Percentiles rank a stretch among this genome's conserved stretches.
Conservation (phyloP, 2,329 filamentous ascomycete genomes). For the Aureobasidium leucospermi region DNA sequence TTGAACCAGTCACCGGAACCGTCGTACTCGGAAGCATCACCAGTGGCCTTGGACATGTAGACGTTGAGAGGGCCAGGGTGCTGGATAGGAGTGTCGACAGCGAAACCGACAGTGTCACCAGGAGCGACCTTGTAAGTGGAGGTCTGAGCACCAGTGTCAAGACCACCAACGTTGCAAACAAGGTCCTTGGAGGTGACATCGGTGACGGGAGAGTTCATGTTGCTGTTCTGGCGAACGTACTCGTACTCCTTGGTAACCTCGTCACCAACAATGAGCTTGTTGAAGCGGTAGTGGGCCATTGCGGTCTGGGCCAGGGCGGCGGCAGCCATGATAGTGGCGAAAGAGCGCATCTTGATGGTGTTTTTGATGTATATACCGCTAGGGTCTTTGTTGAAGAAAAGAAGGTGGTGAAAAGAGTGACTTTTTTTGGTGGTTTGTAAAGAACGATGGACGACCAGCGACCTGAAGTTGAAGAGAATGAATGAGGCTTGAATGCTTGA, state of each 20-base stretch:
- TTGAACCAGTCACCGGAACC: conserved; percentile 44
- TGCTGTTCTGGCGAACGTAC: conserved; percentile 41
- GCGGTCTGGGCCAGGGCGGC: conserved; percentile 27
- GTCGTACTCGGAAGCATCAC: conserved; percentile 40
- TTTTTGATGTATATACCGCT: conserved; percentile 4
- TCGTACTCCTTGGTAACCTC: conserved; percentile 36
- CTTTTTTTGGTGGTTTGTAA: conserved; percentile 2
- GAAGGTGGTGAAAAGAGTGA: conserved; percentile 5
- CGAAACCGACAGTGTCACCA: conserved; percentile 18
- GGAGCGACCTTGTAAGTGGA: conserved; percentile 9
- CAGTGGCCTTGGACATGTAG: conserved; percentile 29
- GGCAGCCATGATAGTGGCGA: conserved; percentile 25
- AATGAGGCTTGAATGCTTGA: conserved; percentile 7
- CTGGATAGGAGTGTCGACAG: conserved; percentile 18
- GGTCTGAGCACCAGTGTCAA: conserved; percentile 24
- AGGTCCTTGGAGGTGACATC: conserved; percentile 29
- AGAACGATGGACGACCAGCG: conserved; percentile 10
- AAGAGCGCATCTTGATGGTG: conserved; percentile 28
- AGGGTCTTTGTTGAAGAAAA: conserved; percentile 16
- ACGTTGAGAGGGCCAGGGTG: conserved; percentile 21
- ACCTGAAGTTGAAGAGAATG: conserved; percentile 6
- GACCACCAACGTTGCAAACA: conserved; percentile 29
- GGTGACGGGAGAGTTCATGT: conserved; percentile 28
- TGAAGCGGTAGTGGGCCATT: conserved; percentile 23
- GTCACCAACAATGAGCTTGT: conserved; percentile 36